phyloP scores from a whole-genome alignment of 768 basidiomycete species.

The Tylopilus plumbeoviolaceoides region DNA sequence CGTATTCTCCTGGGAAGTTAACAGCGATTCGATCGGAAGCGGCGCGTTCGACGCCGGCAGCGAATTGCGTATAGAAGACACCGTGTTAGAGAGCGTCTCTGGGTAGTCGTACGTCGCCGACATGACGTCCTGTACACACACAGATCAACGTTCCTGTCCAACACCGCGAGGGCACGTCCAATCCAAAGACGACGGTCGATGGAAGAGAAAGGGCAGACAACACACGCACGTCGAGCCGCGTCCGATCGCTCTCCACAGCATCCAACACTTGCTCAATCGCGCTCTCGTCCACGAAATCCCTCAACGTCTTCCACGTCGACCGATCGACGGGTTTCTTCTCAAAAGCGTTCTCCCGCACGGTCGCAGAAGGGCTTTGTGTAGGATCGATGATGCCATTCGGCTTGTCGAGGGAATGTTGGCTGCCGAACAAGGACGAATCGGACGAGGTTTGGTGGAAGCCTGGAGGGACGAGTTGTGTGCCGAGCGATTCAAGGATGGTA shows the following conservation, averaged over 20 bases:
- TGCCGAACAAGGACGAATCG: constrained; percentile 77
- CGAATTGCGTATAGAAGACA: constrained; percentile 50
- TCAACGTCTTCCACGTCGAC: constrained; percentile 71
- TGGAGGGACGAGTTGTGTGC: constrained; percentile 69
- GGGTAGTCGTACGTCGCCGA: constrained; percentile 65
- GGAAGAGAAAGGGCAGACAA: background rate
- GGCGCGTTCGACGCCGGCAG: constrained; percentile 39
- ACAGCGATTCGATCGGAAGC: constrained; percentile 43
- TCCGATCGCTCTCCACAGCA: constrained; percentile 65
- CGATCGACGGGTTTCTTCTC: constrained; percentile 37
- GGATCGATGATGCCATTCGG: constrained; percentile 37
- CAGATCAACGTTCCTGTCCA: background rate
- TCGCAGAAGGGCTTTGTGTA: constrained; percentile 28
- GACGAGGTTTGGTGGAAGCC: constrained; percentile 66
- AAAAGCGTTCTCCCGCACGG: constrained; percentile 24
- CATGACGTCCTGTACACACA: constrained; percentile 48
- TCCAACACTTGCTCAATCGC: constrained; percentile 77
- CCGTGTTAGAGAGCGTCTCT: constrained; percentile 53
- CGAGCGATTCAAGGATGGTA: constrained; percentile 64
- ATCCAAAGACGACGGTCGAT: too few relatives aligned
- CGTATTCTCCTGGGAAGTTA: constrained; percentile 47
- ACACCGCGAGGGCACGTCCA: too few relatives aligned
- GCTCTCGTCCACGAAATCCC: constrained; percentile 83
- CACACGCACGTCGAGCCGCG: constrained; percentile 58
- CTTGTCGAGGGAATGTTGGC: constrained; percentile 56